Conservation (phyloP, 208 protist genomes). For the Leishmania martiniquensis region DNA sequence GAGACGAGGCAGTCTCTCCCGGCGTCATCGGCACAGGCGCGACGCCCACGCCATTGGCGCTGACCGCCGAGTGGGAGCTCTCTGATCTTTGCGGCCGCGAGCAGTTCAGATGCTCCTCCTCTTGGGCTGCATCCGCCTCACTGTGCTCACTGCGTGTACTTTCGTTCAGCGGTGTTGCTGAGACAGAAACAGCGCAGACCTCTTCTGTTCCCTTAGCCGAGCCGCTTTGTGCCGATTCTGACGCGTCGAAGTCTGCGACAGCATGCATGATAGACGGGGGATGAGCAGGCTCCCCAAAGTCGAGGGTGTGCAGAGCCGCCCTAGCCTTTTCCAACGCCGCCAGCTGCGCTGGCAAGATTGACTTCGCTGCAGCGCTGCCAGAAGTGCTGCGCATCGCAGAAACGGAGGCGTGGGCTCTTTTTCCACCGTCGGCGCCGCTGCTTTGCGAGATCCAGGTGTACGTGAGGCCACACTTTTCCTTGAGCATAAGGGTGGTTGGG, state of each 20-base stretch:
- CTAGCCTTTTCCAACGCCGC: conserved; percentile 29
- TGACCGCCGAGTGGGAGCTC: background rate
- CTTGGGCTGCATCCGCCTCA: background rate
- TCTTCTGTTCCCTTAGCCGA: background rate
- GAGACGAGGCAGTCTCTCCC: no score
- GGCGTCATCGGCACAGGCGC: background rate
- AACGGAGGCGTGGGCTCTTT: no score
- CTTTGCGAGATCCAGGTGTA: conserved; percentile 28
- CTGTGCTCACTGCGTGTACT: no score
- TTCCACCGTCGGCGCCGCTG: background rate
- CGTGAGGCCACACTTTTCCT: conserved; percentile 62
- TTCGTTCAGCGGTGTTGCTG: background rate
- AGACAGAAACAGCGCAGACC: background rate
- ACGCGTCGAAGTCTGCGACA: no score
- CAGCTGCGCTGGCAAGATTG: background rate
- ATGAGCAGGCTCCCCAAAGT: conserved; percentile 30
- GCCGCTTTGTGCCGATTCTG: background rate
- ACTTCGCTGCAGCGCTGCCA: background rate
- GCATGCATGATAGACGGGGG: background rate
- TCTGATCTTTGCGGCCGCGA: background rate
- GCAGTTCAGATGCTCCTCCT: background rate
- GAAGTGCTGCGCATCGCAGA: no score
- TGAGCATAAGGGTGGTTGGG: conserved; percentile 73
- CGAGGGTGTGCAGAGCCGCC: conserved; percentile 39
- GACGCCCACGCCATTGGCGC: no score